Base-by-base conservation (phyloP, 2,329 filamentous ascomycete genomes). In the Penicillium sp. region DNA sequence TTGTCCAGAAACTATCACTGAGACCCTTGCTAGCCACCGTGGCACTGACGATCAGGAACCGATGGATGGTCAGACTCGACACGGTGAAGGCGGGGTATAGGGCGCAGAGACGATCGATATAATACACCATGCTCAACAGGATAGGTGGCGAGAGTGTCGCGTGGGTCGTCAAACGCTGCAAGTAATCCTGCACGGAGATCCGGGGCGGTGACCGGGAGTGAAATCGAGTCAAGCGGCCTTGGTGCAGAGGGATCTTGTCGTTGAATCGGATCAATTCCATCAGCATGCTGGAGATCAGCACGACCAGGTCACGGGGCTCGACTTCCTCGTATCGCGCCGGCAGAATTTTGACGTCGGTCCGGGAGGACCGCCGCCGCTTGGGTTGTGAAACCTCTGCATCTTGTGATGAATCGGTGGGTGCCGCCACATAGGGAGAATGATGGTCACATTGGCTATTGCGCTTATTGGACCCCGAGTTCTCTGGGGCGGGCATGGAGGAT, bases 121-220 rank as follows among this genome's bases (percentile, higher is more conserved):
- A 98, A 66, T 94, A 98, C 48, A 98, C 93, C 89, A 98, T 97
- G 59, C 90, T 93, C 33, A 98, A 81, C n/a, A 98, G 78, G 43
- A 98, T 85, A 0, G 93, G 91, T 9, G 93, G 90, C 5, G 89
- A 90, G 3, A 98, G 78, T 0, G 91, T 96, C 26, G 93, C 93
- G 66, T 98, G 93, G 50, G 90, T 89, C 25, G 94, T 93, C 49
- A 98, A 77, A 54, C 93, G 85, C 62, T 93, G 87, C 33, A 98
- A 79, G 66, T 98, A 98, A 67, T 98, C 93, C 52, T 85, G 78
- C 29, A 98, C 91, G 26, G 90, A 95, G 50, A 98, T 98, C 45
- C 88, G 90, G 6, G 93, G 93, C 1, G 93, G 84, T 12, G 85
- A 82, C 61, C 90, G 85, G 39, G 90, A 97, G 69, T 98, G 93